Conservation (phyloP, 257 asterid species). For the Jasminum sambac region DNA sequence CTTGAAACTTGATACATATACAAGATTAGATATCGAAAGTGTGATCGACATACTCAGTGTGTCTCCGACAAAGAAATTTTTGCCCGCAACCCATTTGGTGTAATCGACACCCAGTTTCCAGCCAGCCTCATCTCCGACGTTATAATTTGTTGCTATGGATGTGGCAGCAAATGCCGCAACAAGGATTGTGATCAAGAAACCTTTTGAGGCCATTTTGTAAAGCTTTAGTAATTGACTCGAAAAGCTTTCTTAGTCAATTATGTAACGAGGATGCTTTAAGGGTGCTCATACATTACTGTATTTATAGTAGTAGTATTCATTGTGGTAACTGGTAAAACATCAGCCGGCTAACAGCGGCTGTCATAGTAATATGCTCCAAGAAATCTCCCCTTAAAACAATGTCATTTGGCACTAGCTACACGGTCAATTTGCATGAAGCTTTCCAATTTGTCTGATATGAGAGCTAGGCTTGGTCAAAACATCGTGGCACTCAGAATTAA, state of each 20-base stretch:
- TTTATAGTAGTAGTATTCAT: not conserved
- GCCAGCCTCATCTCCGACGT: conserved; percentile 48
- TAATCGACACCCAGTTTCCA: conserved; percentile 37
- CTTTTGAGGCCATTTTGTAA: conserved; percentile 16
- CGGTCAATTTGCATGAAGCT: not conserved
- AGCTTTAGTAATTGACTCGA: not conserved
- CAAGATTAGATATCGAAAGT: not conserved
- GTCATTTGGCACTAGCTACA: not conserved
- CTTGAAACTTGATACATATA: not conserved
- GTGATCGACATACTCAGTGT: conserved; percentile 28
- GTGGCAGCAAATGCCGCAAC: conserved; percentile 22
- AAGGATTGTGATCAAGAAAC: conserved; percentile 22
- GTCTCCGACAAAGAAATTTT: conserved; percentile 40
- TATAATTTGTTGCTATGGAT: conserved; percentile 30
- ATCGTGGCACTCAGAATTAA: too few species aligned
- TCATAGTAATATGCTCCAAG: not conserved
- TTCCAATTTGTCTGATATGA: not conserved
- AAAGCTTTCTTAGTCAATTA: not conserved
- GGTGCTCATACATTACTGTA: not conserved
- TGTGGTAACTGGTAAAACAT: not conserved
- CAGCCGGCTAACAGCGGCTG: conserved; percentile 12
- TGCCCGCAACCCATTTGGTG: conserved; percentile 32
- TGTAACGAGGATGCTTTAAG: not conserved
- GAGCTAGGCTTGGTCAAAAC: not conserved
- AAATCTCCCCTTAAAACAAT: not conserved